phyloP scores from a whole-genome alignment of 2,329 filamentous ascomycete genomes.

The Colletotrichum graminicola region DNA sequence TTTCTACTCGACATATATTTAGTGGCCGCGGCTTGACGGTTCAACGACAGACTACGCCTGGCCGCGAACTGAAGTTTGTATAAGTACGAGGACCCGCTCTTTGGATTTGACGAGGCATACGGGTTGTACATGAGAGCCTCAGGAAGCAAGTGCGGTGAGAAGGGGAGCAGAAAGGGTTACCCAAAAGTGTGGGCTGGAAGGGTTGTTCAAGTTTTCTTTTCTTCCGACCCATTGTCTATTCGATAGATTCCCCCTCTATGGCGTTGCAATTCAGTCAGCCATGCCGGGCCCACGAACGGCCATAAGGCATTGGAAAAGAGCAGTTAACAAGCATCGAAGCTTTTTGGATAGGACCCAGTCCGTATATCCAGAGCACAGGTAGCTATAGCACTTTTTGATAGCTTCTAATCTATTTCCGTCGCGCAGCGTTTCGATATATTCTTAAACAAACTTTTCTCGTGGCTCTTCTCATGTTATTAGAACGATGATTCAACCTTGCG shows the following conservation, averaged over 20 bases:
- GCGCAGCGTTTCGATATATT: slow-evolving; percentile 1
- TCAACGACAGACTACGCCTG: slow-evolving; percentile 41
- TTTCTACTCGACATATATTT: slow-evolving; percentile 31
- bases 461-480: neutral
- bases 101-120: slow-evolving; percentile 27
- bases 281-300: slow-evolving; percentile 8
- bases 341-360: slow-evolving; percentile 30
- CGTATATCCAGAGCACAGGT: slow-evolving; percentile 29
- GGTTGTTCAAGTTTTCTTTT: slow-evolving; percentile 24
- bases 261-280: slow-evolving; percentile 35
- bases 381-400: slow-evolving; percentile 37
- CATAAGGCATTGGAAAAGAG: slow-evolving; percentile 27
- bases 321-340: slow-evolving; percentile 38
- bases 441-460: neutral
- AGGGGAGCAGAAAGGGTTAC: slow-evolving; percentile 27
- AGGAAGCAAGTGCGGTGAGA: slow-evolving; percentile 41
- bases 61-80: slow-evolving; percentile 49
- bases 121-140: slow-evolving; percentile 42
- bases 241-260: slow-evolving; percentile 40
- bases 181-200: slow-evolving; percentile 36
- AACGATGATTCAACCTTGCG: accelerated
- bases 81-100: slow-evolving; percentile 46
- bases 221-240: slow-evolving; percentile 27
- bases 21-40: slow-evolving; percentile 36
- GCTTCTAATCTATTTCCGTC: slow-evolving; percentile 36